A percentile compares a stretch with the other conserved stretches of the same genome.
Conservation (phyloP, 441 rosid genomes). For the California macrophylla region DNA sequence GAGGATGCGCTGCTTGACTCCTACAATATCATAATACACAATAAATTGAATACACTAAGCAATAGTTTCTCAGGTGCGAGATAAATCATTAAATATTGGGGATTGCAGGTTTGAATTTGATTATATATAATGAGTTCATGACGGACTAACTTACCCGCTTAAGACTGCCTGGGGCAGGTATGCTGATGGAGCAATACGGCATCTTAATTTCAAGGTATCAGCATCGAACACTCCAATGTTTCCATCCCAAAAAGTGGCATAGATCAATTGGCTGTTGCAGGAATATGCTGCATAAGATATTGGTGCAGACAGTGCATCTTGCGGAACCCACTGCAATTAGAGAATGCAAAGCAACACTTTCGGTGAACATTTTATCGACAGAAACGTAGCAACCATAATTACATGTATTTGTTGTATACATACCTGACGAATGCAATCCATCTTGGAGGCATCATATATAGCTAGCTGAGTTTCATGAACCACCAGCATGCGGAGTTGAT, state of each 20-base stretch:
- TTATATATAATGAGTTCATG: neutral
- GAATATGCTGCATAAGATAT: slow-evolving; percentile 67
- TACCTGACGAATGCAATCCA: slow-evolving; percentile 75
- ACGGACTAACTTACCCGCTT: slow-evolving; percentile 39
- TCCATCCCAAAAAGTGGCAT: slow-evolving; percentile 71
- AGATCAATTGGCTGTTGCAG: slow-evolving; percentile 74
- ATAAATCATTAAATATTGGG: too few species aligned
- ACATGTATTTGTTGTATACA: neutral
- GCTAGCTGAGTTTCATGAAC: slow-evolving; percentile 85
- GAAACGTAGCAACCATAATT: too few species aligned
- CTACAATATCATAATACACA: slow-evolving; percentile 24
- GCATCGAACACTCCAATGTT: slow-evolving; percentile 73
- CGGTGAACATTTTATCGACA: too few species aligned
- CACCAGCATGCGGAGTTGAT: slow-evolving; percentile 68
- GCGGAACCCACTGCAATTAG: slow-evolving; percentile 66
- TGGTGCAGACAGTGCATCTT: slow-evolving; percentile 60
- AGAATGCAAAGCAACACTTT: too few species aligned
- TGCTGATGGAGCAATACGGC: slow-evolving; percentile 63
- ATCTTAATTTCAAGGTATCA: slow-evolving; percentile 55
- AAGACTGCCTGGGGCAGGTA: slow-evolving; percentile 43
- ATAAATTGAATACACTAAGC: neutral
- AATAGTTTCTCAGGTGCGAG: too few species aligned
- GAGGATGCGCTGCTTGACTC: slow-evolving; percentile 53
- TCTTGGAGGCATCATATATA: slow-evolving; percentile 74
- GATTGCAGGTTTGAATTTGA: too few species aligned